Evolutionary conservation across 1,284 basidiomycete species (phyloP).

Genomic region (Dichomitus squalens): DNA sequence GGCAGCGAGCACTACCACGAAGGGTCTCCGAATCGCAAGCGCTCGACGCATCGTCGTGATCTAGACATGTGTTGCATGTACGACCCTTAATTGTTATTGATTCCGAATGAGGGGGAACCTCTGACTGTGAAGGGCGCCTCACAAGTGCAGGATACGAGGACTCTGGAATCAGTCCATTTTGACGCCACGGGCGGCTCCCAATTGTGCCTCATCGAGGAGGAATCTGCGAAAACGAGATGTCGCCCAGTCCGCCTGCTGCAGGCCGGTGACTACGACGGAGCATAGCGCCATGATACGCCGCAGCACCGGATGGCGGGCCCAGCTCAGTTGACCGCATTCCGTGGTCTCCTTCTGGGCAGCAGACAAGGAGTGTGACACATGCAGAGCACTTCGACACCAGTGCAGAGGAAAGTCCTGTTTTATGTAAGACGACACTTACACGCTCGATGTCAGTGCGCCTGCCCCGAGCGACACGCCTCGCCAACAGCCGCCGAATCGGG

Average conservation of each 20-base stretch:
- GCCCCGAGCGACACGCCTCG: slow-evolving; percentile 19
- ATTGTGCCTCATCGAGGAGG: background rate
- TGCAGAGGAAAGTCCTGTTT: slow-evolving; percentile 20
- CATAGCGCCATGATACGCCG: background rate
- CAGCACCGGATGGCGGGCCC: slow-evolving; percentile 6
- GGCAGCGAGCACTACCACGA: background rate
- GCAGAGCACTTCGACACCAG: slow-evolving; percentile 11
- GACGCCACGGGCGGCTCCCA: background rate
- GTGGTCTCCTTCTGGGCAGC: background rate
- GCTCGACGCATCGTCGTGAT: background rate
- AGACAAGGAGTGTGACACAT: slow-evolving; percentile 10
- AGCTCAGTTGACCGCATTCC: slow-evolving; percentile 18
- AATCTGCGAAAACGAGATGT: background rate
- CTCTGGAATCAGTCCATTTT: background rate
- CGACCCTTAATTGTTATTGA: no score
- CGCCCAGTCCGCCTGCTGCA: background rate
- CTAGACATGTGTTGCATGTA: background rate
- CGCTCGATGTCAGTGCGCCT: slow-evolving; percentile 17
- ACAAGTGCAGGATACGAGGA: background rate
- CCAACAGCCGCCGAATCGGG: slow-evolving; percentile 14
- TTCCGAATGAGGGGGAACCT: background rate
- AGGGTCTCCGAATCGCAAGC: background rate
- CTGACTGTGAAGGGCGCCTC: background rate
- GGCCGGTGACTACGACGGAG: background rate
- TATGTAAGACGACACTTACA: slow-evolving; percentile 23